Base-by-base conservation (phyloP, 192 early-diverging fungal species). In the Backusella tarrabulga region DNA sequence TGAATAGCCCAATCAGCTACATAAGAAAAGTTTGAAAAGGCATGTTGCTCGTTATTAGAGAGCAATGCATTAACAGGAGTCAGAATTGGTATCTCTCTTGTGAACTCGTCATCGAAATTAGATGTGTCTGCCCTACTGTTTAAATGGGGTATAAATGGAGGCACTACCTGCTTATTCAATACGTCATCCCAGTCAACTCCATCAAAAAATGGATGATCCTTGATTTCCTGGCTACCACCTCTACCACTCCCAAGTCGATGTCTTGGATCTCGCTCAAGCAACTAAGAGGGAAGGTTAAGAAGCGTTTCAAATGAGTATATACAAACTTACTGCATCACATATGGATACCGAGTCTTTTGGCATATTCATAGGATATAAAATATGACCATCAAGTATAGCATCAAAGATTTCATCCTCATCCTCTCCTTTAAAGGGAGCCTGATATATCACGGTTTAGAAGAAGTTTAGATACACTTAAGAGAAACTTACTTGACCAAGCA, bases 71-170 rank as follows among this genome's bases (percentile, higher is more conserved):
- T 93, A 21, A 92, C 90, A 0, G 96, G 97, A 7, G 97, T 98
- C 74, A 98, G 79, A 0, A 93, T 92, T 1, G 97, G 93, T 70
- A 86, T 86, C 87, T 98, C 95, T 35, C 88, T 87, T 8, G 97
- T 98, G 80, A 98, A 98, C 80, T 98, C 97, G 50, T 92, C 91
- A 79, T 98, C 97, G 92, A 98, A 98, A 89, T 97, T 97, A 68
- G 95, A 97, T 38, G 92, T 90, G 78, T 98, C 97, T 21, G 91
- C 92, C 69, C 92, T 87, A 32, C 88, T 85, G 1, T 76, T 85
- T 40, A 95, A 82, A 38, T 82, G 89, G 1, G 94, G 94, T 41
- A 85, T 76, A 78, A 90, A 95, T 1, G 93, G 92, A n/a, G 91
- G 88, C 0, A 90, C 81, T n/a, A 92, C 83, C n/a, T 85, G 82